These are phyloP conservation scores for Furcasterigmium furcatum DNA, from an alignment of 2,329 filamentous ascomycete genomes.

Conservation along the genomic window DNA sequence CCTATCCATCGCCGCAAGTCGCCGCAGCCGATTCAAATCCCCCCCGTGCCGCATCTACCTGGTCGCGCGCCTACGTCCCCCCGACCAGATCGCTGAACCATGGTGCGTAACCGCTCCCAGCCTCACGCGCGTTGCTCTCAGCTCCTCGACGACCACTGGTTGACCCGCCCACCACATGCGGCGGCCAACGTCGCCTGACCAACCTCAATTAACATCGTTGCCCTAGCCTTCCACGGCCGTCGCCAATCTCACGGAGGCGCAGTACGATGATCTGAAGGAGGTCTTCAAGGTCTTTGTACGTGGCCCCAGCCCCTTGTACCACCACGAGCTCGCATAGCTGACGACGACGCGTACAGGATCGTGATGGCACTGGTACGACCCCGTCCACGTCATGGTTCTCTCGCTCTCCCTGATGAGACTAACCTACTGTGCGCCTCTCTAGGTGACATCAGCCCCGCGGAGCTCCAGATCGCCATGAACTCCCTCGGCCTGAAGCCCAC, in stretches of 20 bases:
- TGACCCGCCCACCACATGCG: neutral
- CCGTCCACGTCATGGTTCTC: neutral
- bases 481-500: constrained; percentile 14
- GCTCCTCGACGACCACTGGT: neutral
- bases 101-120: neutral
- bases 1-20: too few relatives aligned
- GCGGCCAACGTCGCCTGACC: neutral
- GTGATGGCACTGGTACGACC: constrained; percentile 12
- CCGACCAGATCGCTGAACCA: neutral
- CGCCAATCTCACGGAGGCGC: constrained; percentile 12
- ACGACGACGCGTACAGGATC: constrained; percentile 9
- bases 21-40: too few relatives aligned
- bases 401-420: neutral
- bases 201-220: neutral
- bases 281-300: constrained; percentile 14
- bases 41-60: too few relatives aligned
- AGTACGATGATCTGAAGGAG: constrained; percentile 12
- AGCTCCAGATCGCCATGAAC: constrained; percentile 15
- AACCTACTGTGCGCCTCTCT: neutral
- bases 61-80: too few relatives aligned
- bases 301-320: neutral
- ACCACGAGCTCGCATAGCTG: constrained; percentile 5
- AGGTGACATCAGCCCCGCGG: constrained; percentile 13
- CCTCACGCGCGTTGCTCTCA: neutral
- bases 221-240: constrained; percentile 8